A percentile compares a stretch with the other conserved stretches of the same genome.
phyloP scores from a whole-genome alignment of 2,329 filamentous ascomycete genomes.

The Sarocladium oryzae region DNA sequence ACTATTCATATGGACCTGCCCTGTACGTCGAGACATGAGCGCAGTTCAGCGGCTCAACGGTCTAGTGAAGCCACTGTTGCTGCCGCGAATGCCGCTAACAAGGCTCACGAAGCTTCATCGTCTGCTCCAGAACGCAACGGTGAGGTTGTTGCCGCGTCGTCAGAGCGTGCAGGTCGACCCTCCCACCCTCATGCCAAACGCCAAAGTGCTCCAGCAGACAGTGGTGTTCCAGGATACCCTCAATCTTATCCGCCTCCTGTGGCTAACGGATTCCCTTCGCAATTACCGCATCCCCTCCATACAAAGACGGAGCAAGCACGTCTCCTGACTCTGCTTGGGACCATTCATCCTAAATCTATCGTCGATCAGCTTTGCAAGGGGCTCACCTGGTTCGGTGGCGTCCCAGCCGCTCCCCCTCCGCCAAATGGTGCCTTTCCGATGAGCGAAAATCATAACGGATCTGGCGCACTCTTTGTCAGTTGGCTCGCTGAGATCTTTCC shows the following conservation, averaged over 20 bases:
- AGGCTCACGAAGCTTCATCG: conserved; percentile 34
- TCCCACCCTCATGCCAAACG: not conserved
- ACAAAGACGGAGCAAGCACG: conserved; percentile 55
- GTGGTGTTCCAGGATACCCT: conserved; percentile 8
- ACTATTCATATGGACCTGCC: conserved; percentile 55
- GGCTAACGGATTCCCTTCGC: not conserved
- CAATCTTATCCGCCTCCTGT: conserved; percentile 9
- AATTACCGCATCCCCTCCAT: conserved; percentile 31
- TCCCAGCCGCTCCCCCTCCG: conserved; percentile 48
- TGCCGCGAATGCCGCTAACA: conserved; percentile 47
- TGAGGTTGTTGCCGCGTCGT: conserved; percentile 14
- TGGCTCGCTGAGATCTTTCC: conserved; percentile 62
- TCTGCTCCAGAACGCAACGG: conserved; percentile 13
- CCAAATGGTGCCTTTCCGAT: conserved; percentile 46
- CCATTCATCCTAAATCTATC: conserved; percentile 47
- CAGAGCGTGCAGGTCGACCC: conserved; percentile 1
- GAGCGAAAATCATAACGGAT: conserved; percentile 50
- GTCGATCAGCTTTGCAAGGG: conserved; percentile 59
- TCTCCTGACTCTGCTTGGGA: conserved; percentile 49
- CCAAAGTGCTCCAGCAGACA: not conserved
- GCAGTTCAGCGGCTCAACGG: conserved; percentile 50
- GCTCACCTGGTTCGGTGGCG: conserved; percentile 56
- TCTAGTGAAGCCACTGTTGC: conserved; percentile 56
- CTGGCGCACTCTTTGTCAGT: conserved; percentile 51
- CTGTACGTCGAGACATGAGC: conserved; percentile 30